phyloP scores from a whole-genome alignment of 164 flowering plant species.

The Liriodendron chinense region DNA sequence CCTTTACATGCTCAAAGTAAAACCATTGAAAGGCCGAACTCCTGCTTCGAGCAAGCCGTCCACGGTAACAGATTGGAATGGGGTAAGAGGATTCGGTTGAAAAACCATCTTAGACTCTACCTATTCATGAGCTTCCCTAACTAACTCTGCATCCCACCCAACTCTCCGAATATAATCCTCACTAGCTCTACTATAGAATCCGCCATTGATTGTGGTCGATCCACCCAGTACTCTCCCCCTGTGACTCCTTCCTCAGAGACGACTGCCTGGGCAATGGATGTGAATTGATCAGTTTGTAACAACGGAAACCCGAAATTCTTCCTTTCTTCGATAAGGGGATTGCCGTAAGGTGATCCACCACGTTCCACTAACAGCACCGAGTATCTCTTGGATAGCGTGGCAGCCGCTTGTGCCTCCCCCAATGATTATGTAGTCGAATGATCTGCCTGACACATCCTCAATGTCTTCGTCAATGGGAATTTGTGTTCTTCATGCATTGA shows the following conservation, averaged over 20 bases:
- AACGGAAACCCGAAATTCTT: too few relatives aligned
- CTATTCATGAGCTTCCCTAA: constrained; percentile 37
- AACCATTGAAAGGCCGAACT: constrained; percentile 39
- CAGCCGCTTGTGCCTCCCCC: constrained; percentile 52
- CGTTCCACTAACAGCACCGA: too few relatives aligned
- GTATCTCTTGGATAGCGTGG: constrained; percentile 38
- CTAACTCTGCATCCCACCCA: constrained; percentile 35
- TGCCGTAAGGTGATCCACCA: too few relatives aligned
- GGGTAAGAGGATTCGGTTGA: constrained; percentile 24
- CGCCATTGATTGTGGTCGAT: constrained; percentile 33
- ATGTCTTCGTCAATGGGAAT: constrained; percentile 29
- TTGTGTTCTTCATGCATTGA: too few relatives aligned
- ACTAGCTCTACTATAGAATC: constrained; percentile 40
- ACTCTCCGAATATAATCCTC: constrained; percentile 17
- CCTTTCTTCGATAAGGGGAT: too few relatives aligned
- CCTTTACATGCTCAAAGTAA: constrained; percentile 34
- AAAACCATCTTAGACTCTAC: constrained; percentile 39
- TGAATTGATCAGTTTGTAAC: too few relatives aligned
- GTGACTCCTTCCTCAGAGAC: constrained; percentile 33
- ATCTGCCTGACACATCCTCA: constrained; percentile 28
- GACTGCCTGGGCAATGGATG: constrained; percentile 32
- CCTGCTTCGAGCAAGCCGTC: constrained; percentile 33
- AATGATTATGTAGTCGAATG: constrained; percentile 42
- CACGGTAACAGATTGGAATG: constrained; percentile 28
- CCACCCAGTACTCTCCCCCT: constrained; percentile 46